Conservation (phyloP, 2,329 filamentous ascomycete genomes). For the Coniochaeta pulveracea region DNA sequence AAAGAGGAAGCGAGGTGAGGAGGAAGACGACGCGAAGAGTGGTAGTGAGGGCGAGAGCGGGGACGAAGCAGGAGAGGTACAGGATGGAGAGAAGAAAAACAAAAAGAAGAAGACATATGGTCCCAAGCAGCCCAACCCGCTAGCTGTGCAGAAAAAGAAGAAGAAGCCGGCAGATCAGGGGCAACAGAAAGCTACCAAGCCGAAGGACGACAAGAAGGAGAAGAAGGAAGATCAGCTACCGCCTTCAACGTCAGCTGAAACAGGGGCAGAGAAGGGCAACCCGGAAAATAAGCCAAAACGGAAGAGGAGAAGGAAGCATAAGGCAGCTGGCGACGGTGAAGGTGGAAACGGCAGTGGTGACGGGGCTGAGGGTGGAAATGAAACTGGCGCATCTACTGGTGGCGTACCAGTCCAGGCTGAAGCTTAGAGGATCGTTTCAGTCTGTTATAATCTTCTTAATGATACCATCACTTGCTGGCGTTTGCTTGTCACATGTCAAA, state of each 20-base stretch:
- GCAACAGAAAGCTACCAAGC: background rate
- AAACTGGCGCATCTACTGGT: background rate
- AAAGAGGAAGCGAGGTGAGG: slow-evolving; percentile 32
- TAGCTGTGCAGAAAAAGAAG: slow-evolving; percentile 23
- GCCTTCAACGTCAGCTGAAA: slow-evolving; percentile 15
- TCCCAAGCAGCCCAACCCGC: slow-evolving; percentile 20
- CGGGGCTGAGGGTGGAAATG: slow-evolving; percentile 1
- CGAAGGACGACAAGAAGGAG: slow-evolving; percentile 8
- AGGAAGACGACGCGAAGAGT: slow-evolving; percentile 27
- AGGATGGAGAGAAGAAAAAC: slow-evolving; percentile 15
- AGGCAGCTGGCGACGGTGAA: slow-evolving; percentile 5
- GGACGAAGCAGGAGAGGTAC: slow-evolving; percentile 10
- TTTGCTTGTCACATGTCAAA: too few relatives aligned
- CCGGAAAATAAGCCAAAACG: slow-evolving; percentile 21
- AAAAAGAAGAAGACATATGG: slow-evolving; percentile 21
- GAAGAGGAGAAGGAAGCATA: slow-evolving; percentile 14
- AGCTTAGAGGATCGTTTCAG: too few relatives aligned
- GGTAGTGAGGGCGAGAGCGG: slow-evolving; percentile 21
- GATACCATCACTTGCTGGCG: too few relatives aligned
- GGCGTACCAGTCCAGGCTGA: too few relatives aligned
- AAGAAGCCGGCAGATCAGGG: slow-evolving; percentile 11
- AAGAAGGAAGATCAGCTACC: slow-evolving; percentile 13
- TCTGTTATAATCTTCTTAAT: too few relatives aligned
- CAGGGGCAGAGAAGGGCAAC: slow-evolving; percentile 19
- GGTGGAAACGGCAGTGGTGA: slow-evolving; percentile 4